Conservation (phyloP, 1,139 yeast genomes). For the Taiozyma sp. region DNA sequence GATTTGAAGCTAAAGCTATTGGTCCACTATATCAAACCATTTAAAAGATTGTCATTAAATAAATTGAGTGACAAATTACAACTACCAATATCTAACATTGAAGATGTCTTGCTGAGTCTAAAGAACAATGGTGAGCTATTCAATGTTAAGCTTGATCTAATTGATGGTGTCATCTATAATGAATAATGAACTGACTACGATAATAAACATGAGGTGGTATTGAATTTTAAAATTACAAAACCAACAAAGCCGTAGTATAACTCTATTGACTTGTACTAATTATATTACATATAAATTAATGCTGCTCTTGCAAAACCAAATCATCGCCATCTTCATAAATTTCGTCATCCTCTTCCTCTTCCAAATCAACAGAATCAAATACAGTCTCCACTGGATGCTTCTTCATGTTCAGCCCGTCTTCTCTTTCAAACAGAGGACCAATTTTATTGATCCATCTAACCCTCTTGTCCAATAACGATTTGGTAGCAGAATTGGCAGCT, state of each 20-base stretch:
- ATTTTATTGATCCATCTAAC: constrained; percentile 84
- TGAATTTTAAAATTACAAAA: too few relatives aligned
- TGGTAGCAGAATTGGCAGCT: constrained; percentile 72
- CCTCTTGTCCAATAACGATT: constrained; percentile 80
- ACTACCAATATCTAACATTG: constrained; percentile 29
- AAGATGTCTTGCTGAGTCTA: constrained; percentile 36
- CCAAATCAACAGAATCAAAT: constrained; percentile 50
- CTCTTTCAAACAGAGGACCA: constrained; percentile 68
- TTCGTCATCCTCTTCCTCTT: constrained; percentile 38
- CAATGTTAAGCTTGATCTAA: constrained; percentile 42
- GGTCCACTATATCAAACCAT: constrained; percentile 34
- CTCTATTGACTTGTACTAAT: background rate
- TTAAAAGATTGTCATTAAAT: constrained; percentile 29
- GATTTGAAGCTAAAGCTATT: constrained; percentile 32
- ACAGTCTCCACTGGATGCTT: constrained; percentile 67
- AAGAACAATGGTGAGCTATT: constrained; percentile 42
- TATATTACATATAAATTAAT: constrained; percentile 1
- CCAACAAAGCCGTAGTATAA: too few relatives aligned
- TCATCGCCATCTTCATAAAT: constrained; percentile 28
- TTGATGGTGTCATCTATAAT: constrained; percentile 27
- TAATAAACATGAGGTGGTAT: background rate
- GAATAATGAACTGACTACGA: constrained; percentile 3
- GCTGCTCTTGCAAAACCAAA: constrained; percentile 15
- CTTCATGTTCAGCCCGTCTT: constrained; percentile 63
- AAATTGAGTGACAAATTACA: constrained; percentile 27